Percentiles rank a stretch among this genome's conserved stretches.
phyloP scores from a whole-genome alignment of 73 alveolate genomes.

The Loxodes magnus region DNA sequence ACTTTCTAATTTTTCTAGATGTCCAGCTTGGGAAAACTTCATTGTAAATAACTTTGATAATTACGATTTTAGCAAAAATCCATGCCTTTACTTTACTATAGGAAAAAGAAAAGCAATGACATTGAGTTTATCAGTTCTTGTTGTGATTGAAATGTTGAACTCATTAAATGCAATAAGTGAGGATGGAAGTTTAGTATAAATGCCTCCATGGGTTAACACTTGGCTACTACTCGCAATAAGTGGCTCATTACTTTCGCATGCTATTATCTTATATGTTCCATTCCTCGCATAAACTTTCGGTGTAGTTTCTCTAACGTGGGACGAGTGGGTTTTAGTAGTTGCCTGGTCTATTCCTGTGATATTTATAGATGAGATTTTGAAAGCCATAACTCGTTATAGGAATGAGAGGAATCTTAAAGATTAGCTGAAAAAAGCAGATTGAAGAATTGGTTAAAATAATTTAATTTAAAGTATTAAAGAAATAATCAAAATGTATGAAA shows the following conservation, averaged over 20 bases:
- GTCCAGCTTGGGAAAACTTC: slow-evolving; percentile 18
- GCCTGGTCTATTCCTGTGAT: slow-evolving; percentile 81
- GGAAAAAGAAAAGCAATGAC: slow-evolving; percentile 93
- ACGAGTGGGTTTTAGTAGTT: slow-evolving; percentile 68
- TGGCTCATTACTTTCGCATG: slow-evolving; percentile 56
- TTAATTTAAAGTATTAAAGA: too few species aligned
- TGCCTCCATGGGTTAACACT: slow-evolving; percentile 45
- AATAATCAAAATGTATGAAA: too few species aligned
- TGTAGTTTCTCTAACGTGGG: slow-evolving; percentile 53
- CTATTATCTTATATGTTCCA: slow-evolving; percentile 81
- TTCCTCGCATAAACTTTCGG: slow-evolving; percentile 62
- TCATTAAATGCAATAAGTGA: slow-evolving; percentile 94
- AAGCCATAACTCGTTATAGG: too few species aligned
- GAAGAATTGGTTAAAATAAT: too few species aligned
- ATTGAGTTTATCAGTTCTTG: slow-evolving; percentile 78
- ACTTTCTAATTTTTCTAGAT: slow-evolving; percentile 38
- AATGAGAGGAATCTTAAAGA: too few species aligned
- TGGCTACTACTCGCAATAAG: slow-evolving; percentile 34
- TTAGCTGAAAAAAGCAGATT: too few species aligned
- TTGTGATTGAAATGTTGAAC: slow-evolving; percentile 89
- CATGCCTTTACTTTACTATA: slow-evolving; percentile 88
- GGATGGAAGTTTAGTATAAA: slow-evolving; percentile 39
- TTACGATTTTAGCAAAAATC: slow-evolving; percentile 27
- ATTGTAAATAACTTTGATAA: slow-evolving; percentile 4
- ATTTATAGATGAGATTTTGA: slow-evolving; percentile 75